Base-by-base conservation (phyloP, 2,329 filamentous ascomycete species). In the Alternaria atra region DNA sequence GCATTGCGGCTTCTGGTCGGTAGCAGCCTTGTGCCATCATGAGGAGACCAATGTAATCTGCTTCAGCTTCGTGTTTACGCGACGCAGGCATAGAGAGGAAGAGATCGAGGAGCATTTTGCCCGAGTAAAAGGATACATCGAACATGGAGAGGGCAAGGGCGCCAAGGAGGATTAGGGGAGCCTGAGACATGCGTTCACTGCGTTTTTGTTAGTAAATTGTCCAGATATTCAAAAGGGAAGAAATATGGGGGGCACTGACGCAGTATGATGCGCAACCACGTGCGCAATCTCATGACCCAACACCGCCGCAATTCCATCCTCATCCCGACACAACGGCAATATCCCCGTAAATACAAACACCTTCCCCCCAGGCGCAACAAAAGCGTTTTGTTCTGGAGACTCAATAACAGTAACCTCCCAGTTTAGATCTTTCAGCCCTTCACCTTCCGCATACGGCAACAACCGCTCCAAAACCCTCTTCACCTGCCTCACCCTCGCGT, bases 1-100 rank as follows among this genome's bases (percentile, higher is more conserved):
- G 82, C 43, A 90, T 81, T 0, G 91, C 91, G 61, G 87, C 86
- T 12, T 84, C 79, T 1, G 91, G 91, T 63, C 92, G 84, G 73
- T 91, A 94, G 79, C 91, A 94, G 27, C 89, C 90, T 79, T 92
- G 87, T 0, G 91, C 87, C 90, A 94, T 94, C 85, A 94, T 91
- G 85, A 94, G 87, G 34, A 94, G 78, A 0, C 91, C 91, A 48
- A 94, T 92, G 70, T 91, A 92, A 72, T 94, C 91, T 0, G 91
- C 91, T 80, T 94, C 91, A 50, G 84, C 87, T 82, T 90, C 91
- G 79, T 93, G 91, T 72, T 84, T 85, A 50, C 91, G 83, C 47
- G 86, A 87, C 75, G 91, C 91, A 1, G 91, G 91, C 61, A 86
- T 81, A 50, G 83, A 83, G 73, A 92, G 87, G n/a, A 89, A 84